phyloP scores from a whole-genome alignment of 352 stramenopile genomes.

The Phytophthora litchii region DNA sequence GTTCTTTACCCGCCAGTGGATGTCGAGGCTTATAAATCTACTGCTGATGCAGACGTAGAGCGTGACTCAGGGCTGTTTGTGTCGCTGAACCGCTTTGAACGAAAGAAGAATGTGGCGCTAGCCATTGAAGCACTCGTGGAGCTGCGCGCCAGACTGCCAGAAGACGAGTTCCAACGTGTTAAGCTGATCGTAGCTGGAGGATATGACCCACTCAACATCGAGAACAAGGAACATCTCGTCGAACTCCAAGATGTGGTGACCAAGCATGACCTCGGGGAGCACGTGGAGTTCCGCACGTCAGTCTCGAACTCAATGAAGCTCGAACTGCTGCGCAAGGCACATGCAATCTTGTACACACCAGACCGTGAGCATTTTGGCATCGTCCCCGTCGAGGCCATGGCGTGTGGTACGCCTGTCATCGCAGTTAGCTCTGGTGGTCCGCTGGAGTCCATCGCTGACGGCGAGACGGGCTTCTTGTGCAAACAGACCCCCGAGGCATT shows the following conservation, averaged over 20 bases:
- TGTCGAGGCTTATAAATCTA: conserved; percentile 63
- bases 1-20: conserved; percentile 96
- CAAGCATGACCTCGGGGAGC: conserved; percentile 49
- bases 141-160: conserved; percentile 47
- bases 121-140: conserved; percentile 83
- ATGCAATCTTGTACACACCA: conserved; percentile 96
- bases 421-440: conserved; percentile 95
- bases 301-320: conserved; percentile 90
- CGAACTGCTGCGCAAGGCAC: conserved; percentile 81
- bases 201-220: conserved; percentile 95
- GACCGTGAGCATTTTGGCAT: conserved; percentile 99
- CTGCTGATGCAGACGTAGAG: conserved; percentile 35
- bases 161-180: conserved; percentile 52
- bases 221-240: conserved; percentile 96
- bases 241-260: conserved; percentile 88
- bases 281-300: conserved; percentile 90
- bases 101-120: conserved; percentile 97
- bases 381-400: conserved; percentile 98
- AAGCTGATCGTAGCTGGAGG: conserved; percentile 94
- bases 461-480: conserved; percentile 86
- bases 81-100: conserved; percentile 98
- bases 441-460: conserved; percentile 95
- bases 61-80: conserved; percentile 84
- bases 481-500: conserved; percentile 64
- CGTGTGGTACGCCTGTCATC: conserved; percentile 93